A percentile compares a stretch with the other conserved stretches of the same genome.
Conservation (phyloP, 768 basidiomycete species). For the Lactarius hengduanensis region DNA sequence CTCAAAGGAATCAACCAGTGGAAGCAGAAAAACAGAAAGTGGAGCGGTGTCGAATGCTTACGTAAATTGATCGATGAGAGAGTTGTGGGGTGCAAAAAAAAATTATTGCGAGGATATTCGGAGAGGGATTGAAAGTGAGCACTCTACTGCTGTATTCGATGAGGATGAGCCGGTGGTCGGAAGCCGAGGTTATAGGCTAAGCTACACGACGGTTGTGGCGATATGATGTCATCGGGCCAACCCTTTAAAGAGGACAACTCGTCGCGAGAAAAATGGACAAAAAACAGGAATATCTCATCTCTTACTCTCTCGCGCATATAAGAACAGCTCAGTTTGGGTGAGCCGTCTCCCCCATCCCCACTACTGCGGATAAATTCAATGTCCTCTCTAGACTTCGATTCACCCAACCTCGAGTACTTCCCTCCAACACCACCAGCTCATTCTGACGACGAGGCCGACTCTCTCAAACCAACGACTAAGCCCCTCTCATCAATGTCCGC, state of each 20-base stretch:
- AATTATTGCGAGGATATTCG: neutral
- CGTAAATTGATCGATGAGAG: constrained; percentile 24
- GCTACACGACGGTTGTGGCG: neutral
- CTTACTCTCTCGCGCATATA: constrained; percentile 7
- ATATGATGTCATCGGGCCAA: constrained; percentile 21
- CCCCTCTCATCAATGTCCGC: constrained; percentile 20
- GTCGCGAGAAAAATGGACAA: constrained; percentile 8
- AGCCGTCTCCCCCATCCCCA: constrained; percentile 13
- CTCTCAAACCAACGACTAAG: constrained; percentile 14
- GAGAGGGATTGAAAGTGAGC: neutral
- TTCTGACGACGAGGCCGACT: constrained; percentile 29
- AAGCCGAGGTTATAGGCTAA: neutral
- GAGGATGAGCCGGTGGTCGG: constrained; percentile 11
- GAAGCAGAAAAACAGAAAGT: constrained; percentile 10
- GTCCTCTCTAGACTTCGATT: constrained; percentile 27
- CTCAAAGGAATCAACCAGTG: constrained; percentile 5
- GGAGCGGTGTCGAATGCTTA: constrained; percentile 15
- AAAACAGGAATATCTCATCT: neutral
- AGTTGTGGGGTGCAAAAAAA: constrained; percentile 2
- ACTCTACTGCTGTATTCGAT: constrained; percentile 3
- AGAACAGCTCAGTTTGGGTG: neutral
- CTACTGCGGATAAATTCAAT: constrained; percentile 9
- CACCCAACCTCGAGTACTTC: constrained; percentile 35
- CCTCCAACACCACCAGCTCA: constrained; percentile 37
- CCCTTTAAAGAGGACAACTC: constrained; percentile 20